phyloP scores from a whole-genome alignment of 345 rosid species.

The Gossypium anomalum region DNA sequence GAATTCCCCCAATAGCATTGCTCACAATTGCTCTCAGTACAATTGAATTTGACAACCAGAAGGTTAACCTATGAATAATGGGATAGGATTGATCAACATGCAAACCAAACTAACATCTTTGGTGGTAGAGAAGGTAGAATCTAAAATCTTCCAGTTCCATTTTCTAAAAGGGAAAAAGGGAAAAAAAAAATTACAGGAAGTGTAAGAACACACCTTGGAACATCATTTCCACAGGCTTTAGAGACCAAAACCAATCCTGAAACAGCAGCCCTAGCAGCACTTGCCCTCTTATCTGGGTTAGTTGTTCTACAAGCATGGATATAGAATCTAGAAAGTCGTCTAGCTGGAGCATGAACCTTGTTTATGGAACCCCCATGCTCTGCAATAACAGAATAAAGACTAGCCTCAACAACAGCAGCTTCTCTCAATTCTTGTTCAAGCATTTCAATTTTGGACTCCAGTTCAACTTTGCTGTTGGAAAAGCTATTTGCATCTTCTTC shows the following conservation, averaged over 20 bases:
- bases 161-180: neutral
- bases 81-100: constrained; percentile 9
- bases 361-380: constrained; percentile 79
- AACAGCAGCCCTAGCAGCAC: constrained; percentile 66
- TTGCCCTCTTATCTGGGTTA: constrained; percentile 46
- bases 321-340: constrained; percentile 86
- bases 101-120: neutral
- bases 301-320: constrained; percentile 59
- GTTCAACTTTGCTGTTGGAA: constrained; percentile 32
- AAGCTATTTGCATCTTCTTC: constrained; percentile 22
- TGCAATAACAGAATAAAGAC: constrained; percentile 80
- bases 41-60: constrained; percentile 87
- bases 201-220: constrained; percentile 54
- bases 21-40: constrained; percentile 59
- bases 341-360: constrained; percentile 87
- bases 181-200: neutral
- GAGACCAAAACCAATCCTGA: constrained; percentile 86
- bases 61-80: constrained; percentile 56
- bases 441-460: constrained; percentile 50
- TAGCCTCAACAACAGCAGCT: constrained; percentile 83
- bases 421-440: constrained; percentile 84
- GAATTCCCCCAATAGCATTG: constrained; percentile 39
- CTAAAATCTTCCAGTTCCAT: constrained; percentile 8
- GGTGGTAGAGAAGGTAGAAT: neutral
- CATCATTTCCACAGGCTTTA: constrained; percentile 93